Conservation (phyloP, 306 rosid species). For the Fragaria vesca region DNA sequence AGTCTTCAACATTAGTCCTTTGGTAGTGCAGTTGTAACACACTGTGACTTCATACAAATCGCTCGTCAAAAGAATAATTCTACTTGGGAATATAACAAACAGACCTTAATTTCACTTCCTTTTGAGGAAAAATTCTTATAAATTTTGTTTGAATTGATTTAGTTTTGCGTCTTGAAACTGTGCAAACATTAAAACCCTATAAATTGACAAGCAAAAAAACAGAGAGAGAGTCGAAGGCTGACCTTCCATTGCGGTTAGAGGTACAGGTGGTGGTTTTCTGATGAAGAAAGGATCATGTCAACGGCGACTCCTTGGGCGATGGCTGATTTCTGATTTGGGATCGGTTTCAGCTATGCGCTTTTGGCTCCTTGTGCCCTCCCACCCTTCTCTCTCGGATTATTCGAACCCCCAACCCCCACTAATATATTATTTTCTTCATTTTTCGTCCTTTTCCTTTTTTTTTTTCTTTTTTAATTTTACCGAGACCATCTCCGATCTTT, state of each 20-base stretch:
- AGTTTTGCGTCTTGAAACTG: neutral
- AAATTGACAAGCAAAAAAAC: neutral
- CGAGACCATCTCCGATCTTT: too few relatives aligned
- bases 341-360: neutral
- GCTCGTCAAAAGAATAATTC: neutral
- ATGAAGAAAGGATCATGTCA: neutral
- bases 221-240: neutral
- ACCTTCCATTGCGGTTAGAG: conserved; percentile 5
- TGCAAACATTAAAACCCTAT: neutral
- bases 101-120: neutral
- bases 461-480: neutral
- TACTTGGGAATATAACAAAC: neutral
- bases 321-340: neutral
- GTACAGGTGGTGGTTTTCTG: neutral
- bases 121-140: neutral
- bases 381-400: neutral
- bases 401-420: neutral
- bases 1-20: neutral
- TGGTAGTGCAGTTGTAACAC: neutral
- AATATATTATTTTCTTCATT: neutral
- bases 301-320: neutral
- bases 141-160: neutral
- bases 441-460: neutral
- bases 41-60: neutral
- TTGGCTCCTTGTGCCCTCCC: neutral